Evolutionary conservation across 371 early-diverging fungal genomes (phyloP), one percentile per base, ranked within the genome.

Genomic region (Circinella minor): DNA sequence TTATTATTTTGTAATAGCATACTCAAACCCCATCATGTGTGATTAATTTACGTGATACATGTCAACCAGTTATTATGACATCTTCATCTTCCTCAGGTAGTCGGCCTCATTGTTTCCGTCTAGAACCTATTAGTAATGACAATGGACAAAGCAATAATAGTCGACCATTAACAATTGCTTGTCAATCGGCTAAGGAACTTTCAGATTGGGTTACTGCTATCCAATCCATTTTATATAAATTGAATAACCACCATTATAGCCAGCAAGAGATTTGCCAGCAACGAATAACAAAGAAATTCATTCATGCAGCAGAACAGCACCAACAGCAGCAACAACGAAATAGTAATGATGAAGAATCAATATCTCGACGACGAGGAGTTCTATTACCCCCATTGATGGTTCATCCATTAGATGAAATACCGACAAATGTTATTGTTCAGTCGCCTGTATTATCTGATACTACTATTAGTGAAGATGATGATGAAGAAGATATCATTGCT

Each of bases 111-210:
- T 67, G 71, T 27, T 77, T 79, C 49, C 71, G 71, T 38, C 66
- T 79, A 11, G 80, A 79, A 11, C 77, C 80, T 48, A 37, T 65
- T 18, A 66, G 63, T 38, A 20, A 34, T 47, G 15, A 15, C 15
- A 47, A 15, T 5, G 14, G 51, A 51, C 14, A n/a, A 51, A 15
- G 51, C 14, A 17, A 14, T 51, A 8, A n/a, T 51, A 51, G 15
- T 51, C 65, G 65, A 65, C 59, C 67, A 65, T 74, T 77, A 69
- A 77, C 75, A 7, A 71, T 79, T 13, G 71, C 57, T 18, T 79
- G 79, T 43, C 66, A 76, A 47, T 77, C 79, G 39, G 61, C 68
- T 36, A 36, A 46, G 8, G 79, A 79, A 20, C 67, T 77, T 13
- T 71, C 74, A 10, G 48, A 63, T 4, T 79, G 79, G 79, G 38